Percentiles rank a stretch among this genome's conserved stretches.
Evolutionary conservation across 805 yeast genomes (phyloP).

Genomic region (Torulaspora indica): DNA sequence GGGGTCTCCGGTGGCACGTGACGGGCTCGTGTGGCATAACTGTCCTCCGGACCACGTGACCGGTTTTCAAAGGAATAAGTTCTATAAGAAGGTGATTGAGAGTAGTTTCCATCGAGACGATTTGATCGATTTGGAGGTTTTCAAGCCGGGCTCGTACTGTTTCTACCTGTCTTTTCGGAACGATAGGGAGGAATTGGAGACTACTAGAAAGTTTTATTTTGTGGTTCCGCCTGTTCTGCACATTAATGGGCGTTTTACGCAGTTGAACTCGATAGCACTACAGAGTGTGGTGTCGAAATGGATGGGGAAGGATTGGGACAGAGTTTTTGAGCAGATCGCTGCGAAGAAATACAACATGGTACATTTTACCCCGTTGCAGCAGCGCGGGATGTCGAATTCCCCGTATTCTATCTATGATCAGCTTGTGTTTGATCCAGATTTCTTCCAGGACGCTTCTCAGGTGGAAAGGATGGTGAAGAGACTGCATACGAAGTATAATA

Average conservation of each 20-base stretch:
- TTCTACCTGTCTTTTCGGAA: slow-evolving; percentile 61
- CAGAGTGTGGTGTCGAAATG: slow-evolving; percentile 88
- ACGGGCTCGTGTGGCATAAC: slow-evolving; percentile 71
- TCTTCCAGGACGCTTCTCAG: slow-evolving; percentile 54
- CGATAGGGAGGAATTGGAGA: slow-evolving; percentile 34
- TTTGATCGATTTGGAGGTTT: slow-evolving; percentile 55
- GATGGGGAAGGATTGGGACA: slow-evolving; percentile 79
- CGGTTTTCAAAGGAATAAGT: slow-evolving; percentile 53
- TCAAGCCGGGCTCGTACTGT: slow-evolving; percentile 72
- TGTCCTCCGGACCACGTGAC: slow-evolving; percentile 47
- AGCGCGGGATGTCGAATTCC: slow-evolving; percentile 84
- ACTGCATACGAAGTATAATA: slow-evolving; percentile 51
- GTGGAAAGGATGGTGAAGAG: slow-evolving; percentile 48
- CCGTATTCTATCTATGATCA: slow-evolving; percentile 93
- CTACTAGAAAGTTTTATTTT: slow-evolving; percentile 64
- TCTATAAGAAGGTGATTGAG: slow-evolving; percentile 46
- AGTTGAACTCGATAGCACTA: slow-evolving; percentile 73
- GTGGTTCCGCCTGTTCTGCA: slow-evolving; percentile 73
- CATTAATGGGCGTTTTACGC: slow-evolving; percentile 51
- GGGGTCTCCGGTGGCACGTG: slow-evolving; percentile 64
- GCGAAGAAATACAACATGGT: slow-evolving; percentile 89
- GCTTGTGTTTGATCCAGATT: slow-evolving; percentile 60
- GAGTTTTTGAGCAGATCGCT: slow-evolving; percentile 54
- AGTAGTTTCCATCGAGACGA: slow-evolving; percentile 63
- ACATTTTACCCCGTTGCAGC: slow-evolving; percentile 91